A percentile compares a stretch with the other conserved stretches of the same genome.
phyloP scores from a whole-genome alignment of 495 filamentous ascomycete species.

The Aspergillus bridgeri region DNA sequence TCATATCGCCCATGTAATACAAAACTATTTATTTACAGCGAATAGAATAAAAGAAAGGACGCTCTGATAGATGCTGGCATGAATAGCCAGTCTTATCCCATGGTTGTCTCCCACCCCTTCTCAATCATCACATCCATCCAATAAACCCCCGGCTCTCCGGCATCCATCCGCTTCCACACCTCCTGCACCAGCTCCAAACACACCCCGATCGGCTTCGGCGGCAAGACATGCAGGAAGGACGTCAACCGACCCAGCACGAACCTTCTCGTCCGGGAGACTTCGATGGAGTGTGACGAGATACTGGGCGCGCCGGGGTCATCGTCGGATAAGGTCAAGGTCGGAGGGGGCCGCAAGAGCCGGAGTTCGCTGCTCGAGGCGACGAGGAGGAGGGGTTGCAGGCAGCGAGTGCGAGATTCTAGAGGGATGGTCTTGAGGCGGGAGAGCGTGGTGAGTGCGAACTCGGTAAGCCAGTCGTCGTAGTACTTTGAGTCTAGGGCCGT shows the following conservation, averaged over 20 bases:
- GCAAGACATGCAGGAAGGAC: constrained; percentile 45
- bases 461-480: constrained; percentile 48
- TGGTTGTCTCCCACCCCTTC: constrained; percentile 55
- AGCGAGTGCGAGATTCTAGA: constrained; percentile 51
- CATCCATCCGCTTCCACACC: constrained; percentile 51
- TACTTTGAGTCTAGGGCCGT: constrained; percentile 13
- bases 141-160: constrained; percentile 34
- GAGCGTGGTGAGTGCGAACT: constrained; percentile 51
- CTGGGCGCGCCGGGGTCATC: constrained; percentile 18
- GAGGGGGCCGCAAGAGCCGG: constrained; percentile 29
- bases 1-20: neutral
- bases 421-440: constrained; percentile 50
- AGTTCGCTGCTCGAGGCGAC: constrained; percentile 51
- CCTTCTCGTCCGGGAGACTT: constrained; percentile 42
- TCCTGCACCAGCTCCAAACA: constrained; percentile 48
- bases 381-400: constrained; percentile 52
- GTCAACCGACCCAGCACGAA: constrained; percentile 48
- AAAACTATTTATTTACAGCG: neutral
- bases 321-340: constrained; percentile 1
- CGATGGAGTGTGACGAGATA: constrained; percentile 46
- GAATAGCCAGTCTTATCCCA: constrained; percentile 34
- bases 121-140: constrained; percentile 60
- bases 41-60: neutral
- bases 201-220: constrained; percentile 50
- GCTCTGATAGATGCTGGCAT: neutral